phyloP scores from a whole-genome alignment of 176 grass and related monocot species.

The Juncus inflexus region DNA sequence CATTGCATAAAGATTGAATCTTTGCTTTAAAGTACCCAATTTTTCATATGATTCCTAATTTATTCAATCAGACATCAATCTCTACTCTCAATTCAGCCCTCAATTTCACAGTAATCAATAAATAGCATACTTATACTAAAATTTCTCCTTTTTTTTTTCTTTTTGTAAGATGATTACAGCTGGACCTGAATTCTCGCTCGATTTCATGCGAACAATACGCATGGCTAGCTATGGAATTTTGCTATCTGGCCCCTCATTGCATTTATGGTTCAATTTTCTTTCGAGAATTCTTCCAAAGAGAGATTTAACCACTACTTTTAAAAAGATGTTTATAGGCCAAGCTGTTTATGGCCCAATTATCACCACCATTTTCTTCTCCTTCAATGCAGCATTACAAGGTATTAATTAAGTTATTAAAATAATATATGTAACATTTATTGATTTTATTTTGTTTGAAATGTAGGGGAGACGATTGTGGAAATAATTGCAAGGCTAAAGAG shows the following conservation, averaged over 20 bases:
- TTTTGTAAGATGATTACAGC: constrained; percentile 64
- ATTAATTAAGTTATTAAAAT: background rate
- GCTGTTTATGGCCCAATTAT: constrained; percentile 87
- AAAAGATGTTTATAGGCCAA: constrained; percentile 95
- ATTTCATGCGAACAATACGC: constrained; percentile 60
- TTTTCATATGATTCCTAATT: background rate
- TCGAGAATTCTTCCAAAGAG: constrained; percentile 74
- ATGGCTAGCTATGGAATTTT: constrained; percentile 84
- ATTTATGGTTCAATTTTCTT: constrained; percentile 93
- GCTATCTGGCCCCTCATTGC: constrained; percentile 73
- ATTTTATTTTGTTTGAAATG: constrained; percentile 14
- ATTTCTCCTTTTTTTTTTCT: constrained; percentile 32
- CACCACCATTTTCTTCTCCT: constrained; percentile 84
- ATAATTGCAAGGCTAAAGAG: constrained; percentile 91
- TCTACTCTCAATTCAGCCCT: background rate
- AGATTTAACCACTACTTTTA: constrained; percentile 76
- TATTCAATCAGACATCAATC: background rate
- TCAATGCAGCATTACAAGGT: constrained; percentile 94
- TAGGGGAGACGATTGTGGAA: constrained; percentile 68
- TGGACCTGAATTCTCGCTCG: constrained; percentile 42
- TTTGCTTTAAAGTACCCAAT: background rate
- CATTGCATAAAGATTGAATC: too few relatives aligned
- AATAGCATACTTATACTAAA: constrained; percentile 1
- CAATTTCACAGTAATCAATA: too few relatives aligned
- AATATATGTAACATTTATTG: background rate